phyloP scores from a whole-genome alignment of 257 asterid species.

The Nicotiana tabacum region DNA sequence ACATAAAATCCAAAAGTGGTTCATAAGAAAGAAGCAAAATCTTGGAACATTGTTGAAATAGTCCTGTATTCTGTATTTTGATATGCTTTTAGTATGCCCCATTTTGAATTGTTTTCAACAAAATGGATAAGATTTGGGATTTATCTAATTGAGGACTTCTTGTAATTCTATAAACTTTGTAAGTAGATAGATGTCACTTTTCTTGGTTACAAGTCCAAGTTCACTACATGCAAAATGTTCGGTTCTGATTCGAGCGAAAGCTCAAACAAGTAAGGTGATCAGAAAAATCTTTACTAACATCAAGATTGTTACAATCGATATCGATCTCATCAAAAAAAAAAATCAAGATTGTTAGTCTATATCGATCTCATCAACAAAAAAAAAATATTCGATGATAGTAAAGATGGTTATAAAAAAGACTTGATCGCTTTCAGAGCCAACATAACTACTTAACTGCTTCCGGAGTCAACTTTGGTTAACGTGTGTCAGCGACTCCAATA shows the following conservation, averaged over 20 bases:
- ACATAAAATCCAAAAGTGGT: background rate
- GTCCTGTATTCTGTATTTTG: background rate
- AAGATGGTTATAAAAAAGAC: too few species aligned
- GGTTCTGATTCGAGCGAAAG: too few species aligned
- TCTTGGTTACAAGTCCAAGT: too few species aligned
- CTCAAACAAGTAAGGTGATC: too few species aligned
- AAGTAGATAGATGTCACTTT: background rate
- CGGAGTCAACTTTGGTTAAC: too few species aligned
- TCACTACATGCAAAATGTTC: too few species aligned
- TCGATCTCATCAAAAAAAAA: background rate
- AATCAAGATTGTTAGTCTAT: too few species aligned
- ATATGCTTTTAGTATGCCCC: background rate
- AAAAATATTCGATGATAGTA: too few species aligned
- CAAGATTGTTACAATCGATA: background rate
- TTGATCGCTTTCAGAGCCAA: too few species aligned
- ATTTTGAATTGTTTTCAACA: conserved; percentile 4
- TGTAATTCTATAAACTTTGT: background rate
- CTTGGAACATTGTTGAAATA: background rate
- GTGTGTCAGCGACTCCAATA: too few species aligned
- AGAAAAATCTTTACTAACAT: background rate
- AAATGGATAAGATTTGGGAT: conserved; percentile 3
- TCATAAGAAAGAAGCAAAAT: background rate
- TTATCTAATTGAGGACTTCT: background rate
- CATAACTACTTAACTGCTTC: too few species aligned
- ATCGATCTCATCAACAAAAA: too few species aligned